Conservation (phyloP, 768 basidiomycete genomes). For the Boletus tomentosulus region DNA sequence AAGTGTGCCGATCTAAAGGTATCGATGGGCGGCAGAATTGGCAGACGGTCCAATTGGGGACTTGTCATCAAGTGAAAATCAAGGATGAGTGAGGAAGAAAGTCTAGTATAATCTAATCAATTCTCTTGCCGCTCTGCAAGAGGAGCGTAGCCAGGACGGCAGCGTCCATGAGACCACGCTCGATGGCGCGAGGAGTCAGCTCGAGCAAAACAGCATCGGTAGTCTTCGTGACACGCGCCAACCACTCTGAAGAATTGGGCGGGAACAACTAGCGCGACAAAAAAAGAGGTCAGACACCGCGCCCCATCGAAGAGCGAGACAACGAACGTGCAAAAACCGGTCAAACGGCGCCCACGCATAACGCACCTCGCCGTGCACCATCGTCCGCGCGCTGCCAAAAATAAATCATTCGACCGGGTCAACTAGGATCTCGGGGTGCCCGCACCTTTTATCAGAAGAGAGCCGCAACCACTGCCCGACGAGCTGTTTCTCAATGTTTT, state of each 20-base stretch:
- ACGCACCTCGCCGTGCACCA: constrained; percentile 46
- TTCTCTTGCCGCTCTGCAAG: constrained; percentile 57
- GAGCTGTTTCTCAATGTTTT: constrained; percentile 45
- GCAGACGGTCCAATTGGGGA: too few species aligned
- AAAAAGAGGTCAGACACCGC: neutral
- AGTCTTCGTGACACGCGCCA: constrained; percentile 48
- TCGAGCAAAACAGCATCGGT: constrained; percentile 48
- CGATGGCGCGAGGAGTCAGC: constrained; percentile 51
- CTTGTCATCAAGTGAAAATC: neutral
- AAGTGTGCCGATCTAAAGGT: neutral
- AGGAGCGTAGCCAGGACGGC: constrained; percentile 50
- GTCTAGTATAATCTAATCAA: constrained; percentile 40
- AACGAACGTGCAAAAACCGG: constrained; percentile 49
- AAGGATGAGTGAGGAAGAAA: neutral
- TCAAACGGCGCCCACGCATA: constrained; percentile 58
- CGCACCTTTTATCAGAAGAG: constrained; percentile 37
- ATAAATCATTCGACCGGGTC: too few species aligned
- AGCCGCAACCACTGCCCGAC: constrained; percentile 53
- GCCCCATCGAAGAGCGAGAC: neutral
- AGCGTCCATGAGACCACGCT: constrained; percentile 50
- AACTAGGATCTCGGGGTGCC: too few species aligned
- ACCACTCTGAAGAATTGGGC: constrained; percentile 34
- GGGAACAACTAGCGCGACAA: constrained; percentile 42
- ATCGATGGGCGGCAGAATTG: too few species aligned
- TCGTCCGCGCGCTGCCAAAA: constrained; percentile 30